Evolutionary conservation across 805 yeast species (phyloP), one percentile per base, ranked within the genome.

Genomic region (Blastobotrys parvus): DNA sequence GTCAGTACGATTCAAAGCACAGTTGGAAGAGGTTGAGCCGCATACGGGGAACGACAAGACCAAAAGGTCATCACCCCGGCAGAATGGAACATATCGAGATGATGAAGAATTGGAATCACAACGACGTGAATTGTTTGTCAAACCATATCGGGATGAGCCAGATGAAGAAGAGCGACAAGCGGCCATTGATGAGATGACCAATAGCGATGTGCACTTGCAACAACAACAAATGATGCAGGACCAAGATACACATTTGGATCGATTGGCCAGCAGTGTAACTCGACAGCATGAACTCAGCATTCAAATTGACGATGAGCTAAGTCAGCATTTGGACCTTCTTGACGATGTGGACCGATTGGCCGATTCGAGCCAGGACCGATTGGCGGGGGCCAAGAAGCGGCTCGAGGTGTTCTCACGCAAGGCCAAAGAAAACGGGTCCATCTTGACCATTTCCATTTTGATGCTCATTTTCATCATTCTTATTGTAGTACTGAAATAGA

Each of bases 231-330:
- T 53, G 19, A 50, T 64, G 54, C 53, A 50, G n/a, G 60, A 63
- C 30, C 71, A 67, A 45, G 71, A 67, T 46, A 54, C 53, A 25
- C 59, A 65, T 15, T 55, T 67, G 15, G 66, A 61, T 33, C 42
- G 54, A 13, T 59, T 67, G 23, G 53, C 68, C 2, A 39, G 42
- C 19, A 60, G 65, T 20, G 67, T 68, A 4, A 48, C 58, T 8
- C 56, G 69, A 10, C 69, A 64, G 48, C 67, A 63, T 16, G 59
- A 56, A 35, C 58, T 67, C 29, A 60, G 67, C 38, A 50, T 59
- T 19, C 61, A 62, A 30, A 67, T 67, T 32, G 64, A 65, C 42
- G 53, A 54, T 18, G 71, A 68, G 50, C 55, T 67, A 33, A 60
- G 51, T 33, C 44, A 50, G 37, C 71, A 67, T 35, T 47, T 63